Percentiles rank a stretch among this genome's conserved stretches.
Evolutionary conservation across 2,329 filamentous ascomycete genomes (phyloP).

Genomic region (Aspergillus puulaauensis): DNA sequence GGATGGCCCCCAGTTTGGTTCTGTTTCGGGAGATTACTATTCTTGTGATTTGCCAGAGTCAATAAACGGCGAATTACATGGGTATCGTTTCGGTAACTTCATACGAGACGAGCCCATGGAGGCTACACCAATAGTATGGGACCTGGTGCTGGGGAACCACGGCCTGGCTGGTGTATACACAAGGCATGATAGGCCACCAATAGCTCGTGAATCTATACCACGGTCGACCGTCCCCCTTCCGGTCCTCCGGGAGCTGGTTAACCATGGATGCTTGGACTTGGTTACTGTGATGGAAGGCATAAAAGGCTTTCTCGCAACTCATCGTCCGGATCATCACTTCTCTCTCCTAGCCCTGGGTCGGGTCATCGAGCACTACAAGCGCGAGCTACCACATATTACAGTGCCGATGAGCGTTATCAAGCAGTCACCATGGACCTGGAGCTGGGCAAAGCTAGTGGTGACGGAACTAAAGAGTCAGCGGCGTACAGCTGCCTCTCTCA

Average conservation of each 20-base stretch:
- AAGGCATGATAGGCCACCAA: neutral
- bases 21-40: neutral
- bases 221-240: neutral
- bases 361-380: neutral
- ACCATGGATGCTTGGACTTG: neutral
- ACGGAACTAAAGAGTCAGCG: neutral
- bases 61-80: neutral
- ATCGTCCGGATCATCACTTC: neutral
- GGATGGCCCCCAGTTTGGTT: neutral
- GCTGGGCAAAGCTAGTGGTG: neutral
- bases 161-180: constrained; percentile 1
- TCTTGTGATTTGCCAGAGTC: neutral
- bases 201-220: neutral
- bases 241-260: neutral
- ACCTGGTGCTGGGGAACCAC: neutral
- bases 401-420: constrained; percentile 4
- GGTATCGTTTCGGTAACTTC: neutral
- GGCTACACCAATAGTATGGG: neutral
- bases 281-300: neutral
- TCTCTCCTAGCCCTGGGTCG: constrained; percentile 4
- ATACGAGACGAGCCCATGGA: neutral
- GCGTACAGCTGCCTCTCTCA: neutral
- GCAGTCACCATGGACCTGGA: neutral
- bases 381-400: neutral
- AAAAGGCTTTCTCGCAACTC: neutral